Percentiles rank a stretch among this genome's conserved stretches.
Evolutionary conservation across 768 basidiomycete species (phyloP).

Genomic region (Leccinum incarnatum): DNA sequence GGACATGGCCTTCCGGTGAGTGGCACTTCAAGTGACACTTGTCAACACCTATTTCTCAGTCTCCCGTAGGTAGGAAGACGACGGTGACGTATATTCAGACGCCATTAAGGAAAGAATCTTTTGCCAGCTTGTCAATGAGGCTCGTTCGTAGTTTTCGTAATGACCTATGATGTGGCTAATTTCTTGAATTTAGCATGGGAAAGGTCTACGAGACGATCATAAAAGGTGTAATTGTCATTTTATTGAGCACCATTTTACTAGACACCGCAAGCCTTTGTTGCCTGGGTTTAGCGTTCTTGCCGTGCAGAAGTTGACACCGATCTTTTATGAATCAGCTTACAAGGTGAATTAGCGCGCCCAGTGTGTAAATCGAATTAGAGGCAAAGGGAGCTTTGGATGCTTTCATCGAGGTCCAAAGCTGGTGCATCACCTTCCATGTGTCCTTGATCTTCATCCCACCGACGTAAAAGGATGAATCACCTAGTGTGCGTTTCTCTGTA

Average conservation of each 20-base stretch:
- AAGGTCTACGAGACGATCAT: background rate
- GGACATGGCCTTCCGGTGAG: no score
- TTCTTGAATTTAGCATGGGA: background rate
- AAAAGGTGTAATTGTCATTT: background rate
- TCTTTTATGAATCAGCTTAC: conserved; percentile 40
- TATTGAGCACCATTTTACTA: background rate
- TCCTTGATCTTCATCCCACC: background rate
- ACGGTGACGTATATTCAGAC: background rate
- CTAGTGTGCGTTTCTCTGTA: background rate
- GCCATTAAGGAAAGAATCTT: background rate
- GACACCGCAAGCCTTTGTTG: conserved; percentile 38
- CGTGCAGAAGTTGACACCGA: conserved; percentile 33
- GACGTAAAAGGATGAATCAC: background rate
- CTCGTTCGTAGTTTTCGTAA: background rate
- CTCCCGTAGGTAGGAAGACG: no score
- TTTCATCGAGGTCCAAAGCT: conserved; percentile 36
- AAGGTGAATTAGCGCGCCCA: conserved; percentile 3
- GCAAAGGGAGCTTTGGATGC: conserved; percentile 31
- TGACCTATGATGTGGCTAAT: background rate
- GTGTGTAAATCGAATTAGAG: conserved; percentile 11
- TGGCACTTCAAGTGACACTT: no score
- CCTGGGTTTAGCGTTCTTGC: conserved; percentile 41
- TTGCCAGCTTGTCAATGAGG: background rate
- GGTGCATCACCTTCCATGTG: conserved; percentile 11
- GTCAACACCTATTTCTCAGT: no score